These are phyloP conservation scores for Coemansia sp. DNA, from an alignment of 192 early-diverging fungal genomes.

Conservation along the genomic window DNA sequence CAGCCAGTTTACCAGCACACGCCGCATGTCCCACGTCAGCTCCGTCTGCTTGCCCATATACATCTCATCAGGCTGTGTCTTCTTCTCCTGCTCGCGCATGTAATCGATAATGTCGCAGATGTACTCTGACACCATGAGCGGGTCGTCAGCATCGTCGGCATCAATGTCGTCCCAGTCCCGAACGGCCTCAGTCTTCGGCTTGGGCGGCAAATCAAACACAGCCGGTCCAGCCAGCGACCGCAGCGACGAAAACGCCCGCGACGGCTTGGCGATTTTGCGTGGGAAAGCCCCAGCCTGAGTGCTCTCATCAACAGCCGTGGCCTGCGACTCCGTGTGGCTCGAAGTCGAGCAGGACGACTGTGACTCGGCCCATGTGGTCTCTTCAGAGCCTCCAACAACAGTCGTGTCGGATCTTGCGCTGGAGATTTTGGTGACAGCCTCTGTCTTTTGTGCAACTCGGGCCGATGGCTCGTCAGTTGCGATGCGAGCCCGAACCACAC, in stretches of 20 bases:
- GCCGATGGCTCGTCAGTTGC: not conserved
- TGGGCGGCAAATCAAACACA: constrained; percentile 11
- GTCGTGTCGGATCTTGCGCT: constrained; percentile 19
- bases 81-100: constrained; percentile 72
- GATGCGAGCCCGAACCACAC: constrained; percentile 29
- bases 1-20: constrained; percentile 93
- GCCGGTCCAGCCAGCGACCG: constrained; percentile 18
- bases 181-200: constrained; percentile 9
- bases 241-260: constrained; percentile 39
- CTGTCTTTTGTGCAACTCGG: not conserved
- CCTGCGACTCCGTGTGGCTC: constrained; percentile 34
- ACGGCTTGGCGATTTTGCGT: constrained; percentile 44
- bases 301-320: constrained; percentile 34
- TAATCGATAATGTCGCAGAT: constrained; percentile 90
- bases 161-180: constrained; percentile 74
- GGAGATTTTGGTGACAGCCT: constrained; percentile 1
- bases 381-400: constrained; percentile 10
- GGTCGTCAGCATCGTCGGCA: constrained; percentile 76
- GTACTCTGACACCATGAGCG: constrained; percentile 93
- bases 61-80: constrained; percentile 71
- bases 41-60: constrained; percentile 87
- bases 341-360: constrained; percentile 22
- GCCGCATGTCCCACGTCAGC: constrained; percentile 89
- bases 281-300: not conserved
- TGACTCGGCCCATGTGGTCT: constrained; percentile 12